phyloP scores from a whole-genome alignment of 257 asterid genomes.

The Plantago elongata region DNA sequence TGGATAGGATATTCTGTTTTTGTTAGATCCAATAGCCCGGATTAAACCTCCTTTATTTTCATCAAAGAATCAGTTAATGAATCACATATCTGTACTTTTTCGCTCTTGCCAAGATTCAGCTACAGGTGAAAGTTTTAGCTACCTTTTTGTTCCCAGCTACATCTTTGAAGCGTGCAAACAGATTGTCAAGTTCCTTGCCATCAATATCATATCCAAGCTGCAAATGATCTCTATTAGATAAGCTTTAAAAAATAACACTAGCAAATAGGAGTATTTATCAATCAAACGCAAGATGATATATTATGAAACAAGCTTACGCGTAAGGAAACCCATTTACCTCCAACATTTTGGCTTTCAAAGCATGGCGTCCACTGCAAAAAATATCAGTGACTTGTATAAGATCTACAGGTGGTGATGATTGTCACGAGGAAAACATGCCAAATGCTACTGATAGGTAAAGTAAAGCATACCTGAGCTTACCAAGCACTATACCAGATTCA shows the following conservation, averaged over 20 bases:
- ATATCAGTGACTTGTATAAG: constrained; percentile 12
- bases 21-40: not conserved
- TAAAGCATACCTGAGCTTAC: constrained; percentile 79
- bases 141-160: constrained; percentile 97
- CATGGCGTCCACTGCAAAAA: constrained; percentile 89
- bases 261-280: not conserved
- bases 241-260: not conserved
- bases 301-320: too few species aligned
- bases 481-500: constrained; percentile 95
- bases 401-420: constrained; percentile 1
- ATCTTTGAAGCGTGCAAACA: constrained; percentile 82
- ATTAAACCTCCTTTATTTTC: not conserved
- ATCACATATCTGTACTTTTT: not conserved
- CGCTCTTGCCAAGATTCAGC: not conserved
- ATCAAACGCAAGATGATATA: too few species aligned
- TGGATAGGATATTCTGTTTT: too few species aligned
- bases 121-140: constrained; percentile 11
- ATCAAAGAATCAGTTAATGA: not conserved
- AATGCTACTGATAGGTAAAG: not conserved
- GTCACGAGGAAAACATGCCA: too few species aligned
- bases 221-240: constrained; percentile 1
- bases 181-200: constrained; percentile 82
- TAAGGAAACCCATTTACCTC: constrained; percentile 46
- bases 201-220: constrained; percentile 94
- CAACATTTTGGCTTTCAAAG: constrained; percentile 79